These are phyloP conservation scores for Leucocoprinus sp. DNA, from an alignment of 768 basidiomycete genomes.

Conservation along the genomic window DNA sequence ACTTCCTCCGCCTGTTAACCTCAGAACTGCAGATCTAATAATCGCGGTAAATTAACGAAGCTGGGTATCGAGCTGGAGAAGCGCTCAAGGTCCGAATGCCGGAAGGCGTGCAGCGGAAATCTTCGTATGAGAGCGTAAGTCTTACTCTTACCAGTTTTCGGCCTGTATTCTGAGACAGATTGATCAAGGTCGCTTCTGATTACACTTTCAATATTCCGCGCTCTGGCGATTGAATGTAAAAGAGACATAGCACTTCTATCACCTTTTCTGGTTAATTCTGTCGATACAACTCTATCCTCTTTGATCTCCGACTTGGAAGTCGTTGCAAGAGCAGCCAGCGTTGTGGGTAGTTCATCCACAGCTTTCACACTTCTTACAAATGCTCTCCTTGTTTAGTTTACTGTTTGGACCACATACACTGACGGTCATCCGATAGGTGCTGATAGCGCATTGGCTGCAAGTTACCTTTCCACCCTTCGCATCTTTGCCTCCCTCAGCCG, in stretches of 20 bases:
- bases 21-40: constrained; percentile 45
- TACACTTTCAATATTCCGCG: constrained; percentile 72
- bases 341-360: constrained; percentile 40
- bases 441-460: constrained; percentile 58
- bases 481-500: constrained; percentile 60
- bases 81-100: constrained; percentile 51
- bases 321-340: constrained; percentile 65
- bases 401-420: constrained; percentile 88
- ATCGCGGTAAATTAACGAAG: constrained; percentile 73
- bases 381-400: constrained; percentile 49
- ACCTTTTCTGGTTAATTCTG: constrained; percentile 55
- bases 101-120: constrained; percentile 69
- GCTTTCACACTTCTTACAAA: not conserved
- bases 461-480: constrained; percentile 61
- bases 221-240: constrained; percentile 81
- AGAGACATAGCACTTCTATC: constrained; percentile 74
- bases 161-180: constrained; percentile 1
- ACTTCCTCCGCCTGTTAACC: not conserved
- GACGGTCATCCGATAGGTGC: constrained; percentile 78
- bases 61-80: constrained; percentile 73
- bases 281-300: constrained; percentile 47
- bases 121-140: constrained; percentile 73
- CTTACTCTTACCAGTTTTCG: not conserved
- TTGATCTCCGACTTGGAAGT: constrained; percentile 67
- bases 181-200: constrained; percentile 63